phyloP scores from a whole-genome alignment of 805 yeast species.

The Starmera quercuum region DNA sequence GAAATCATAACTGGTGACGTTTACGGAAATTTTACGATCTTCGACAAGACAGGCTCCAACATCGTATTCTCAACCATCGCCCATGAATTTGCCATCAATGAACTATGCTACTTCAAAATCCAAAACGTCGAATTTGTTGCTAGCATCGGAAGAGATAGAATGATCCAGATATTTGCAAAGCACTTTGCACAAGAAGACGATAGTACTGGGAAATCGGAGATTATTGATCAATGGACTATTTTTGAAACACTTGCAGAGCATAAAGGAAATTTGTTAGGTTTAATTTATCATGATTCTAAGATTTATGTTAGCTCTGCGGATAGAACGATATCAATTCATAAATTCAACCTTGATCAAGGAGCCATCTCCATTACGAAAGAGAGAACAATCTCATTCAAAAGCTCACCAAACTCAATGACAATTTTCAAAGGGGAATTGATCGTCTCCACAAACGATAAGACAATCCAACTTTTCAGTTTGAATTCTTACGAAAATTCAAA shows the following conservation, averaged over 20 bases:
- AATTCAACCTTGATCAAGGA: constrained; percentile 18
- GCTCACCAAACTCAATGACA: constrained; percentile 39
- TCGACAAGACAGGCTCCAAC: constrained; percentile 9
- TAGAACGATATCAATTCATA: constrained; percentile 50
- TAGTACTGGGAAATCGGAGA: constrained; percentile 12
- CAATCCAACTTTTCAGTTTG: constrained; percentile 31
- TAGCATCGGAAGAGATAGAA: constrained; percentile 53
- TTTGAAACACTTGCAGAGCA: constrained; percentile 55
- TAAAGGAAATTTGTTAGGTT: constrained; percentile 41
- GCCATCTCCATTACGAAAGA: constrained; percentile 23
- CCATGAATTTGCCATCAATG: constrained; percentile 46
- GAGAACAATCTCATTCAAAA: constrained; percentile 41
- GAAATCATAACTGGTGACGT: constrained; percentile 41
- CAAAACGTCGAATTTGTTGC: constrained; percentile 25
- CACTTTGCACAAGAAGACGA: not conserved
- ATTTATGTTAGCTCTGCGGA: constrained; percentile 55
- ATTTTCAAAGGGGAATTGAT: constrained; percentile 32
- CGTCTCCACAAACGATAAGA: constrained; percentile 46
- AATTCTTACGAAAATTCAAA: constrained; percentile 24
- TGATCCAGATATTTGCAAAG: constrained; percentile 45
- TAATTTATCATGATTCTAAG: constrained; percentile 21
- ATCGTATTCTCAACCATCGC: constrained; percentile 29
- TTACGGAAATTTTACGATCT: constrained; percentile 31
- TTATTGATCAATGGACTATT: constrained; percentile 35
- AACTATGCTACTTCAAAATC: constrained; percentile 28